Evolutionary conservation across 2,329 filamentous ascomycete genomes (phyloP).

Genomic region (Pseudogymnoascus sp.): DNA sequence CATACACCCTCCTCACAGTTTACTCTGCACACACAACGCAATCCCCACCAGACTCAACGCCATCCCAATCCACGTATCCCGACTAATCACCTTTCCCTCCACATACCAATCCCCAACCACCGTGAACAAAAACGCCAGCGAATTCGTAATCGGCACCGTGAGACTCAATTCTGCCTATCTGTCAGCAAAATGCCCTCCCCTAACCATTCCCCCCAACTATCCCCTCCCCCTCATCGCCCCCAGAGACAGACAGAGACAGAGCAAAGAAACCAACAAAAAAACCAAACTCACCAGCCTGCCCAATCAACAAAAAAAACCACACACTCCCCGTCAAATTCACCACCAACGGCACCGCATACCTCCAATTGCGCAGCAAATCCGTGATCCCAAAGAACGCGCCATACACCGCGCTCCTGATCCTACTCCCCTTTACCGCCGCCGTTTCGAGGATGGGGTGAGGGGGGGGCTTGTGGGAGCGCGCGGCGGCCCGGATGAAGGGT

Average conservation of each 20-base stretch:
- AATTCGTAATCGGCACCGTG: constrained; percentile 92
- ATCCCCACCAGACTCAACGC: constrained; percentile 69
- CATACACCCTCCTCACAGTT: no score
- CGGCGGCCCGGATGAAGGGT: constrained; percentile 82
- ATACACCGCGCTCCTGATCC: constrained; percentile 53
- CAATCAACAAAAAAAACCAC: constrained; percentile 95
- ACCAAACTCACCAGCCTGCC: constrained; percentile 64
- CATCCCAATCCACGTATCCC: constrained; percentile 81
- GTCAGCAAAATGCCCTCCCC: no score
- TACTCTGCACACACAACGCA: constrained; percentile 70
- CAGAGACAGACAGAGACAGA: no score
- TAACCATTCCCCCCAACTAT: no score
- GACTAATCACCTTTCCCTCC: constrained; percentile 80
- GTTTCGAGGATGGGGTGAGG: constrained; percentile 46
- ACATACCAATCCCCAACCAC: constrained; percentile 93
- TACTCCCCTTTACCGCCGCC: constrained; percentile 45
- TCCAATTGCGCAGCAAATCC: constrained; percentile 71
- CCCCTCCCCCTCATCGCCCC: not conserved
- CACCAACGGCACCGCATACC: constrained; percentile 75
- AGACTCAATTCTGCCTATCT: constrained; percentile 91
- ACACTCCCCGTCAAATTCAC: constrained; percentile 87
- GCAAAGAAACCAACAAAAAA: not conserved
- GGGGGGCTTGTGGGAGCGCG: constrained; percentile 61
- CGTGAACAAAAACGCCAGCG: constrained; percentile 89
- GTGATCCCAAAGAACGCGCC: constrained; percentile 64